A percentile compares a stretch with the other conserved stretches of the same genome.
phyloP scores from a whole-genome alignment of 345 rosid species.

The Isatis tinctoria region DNA sequence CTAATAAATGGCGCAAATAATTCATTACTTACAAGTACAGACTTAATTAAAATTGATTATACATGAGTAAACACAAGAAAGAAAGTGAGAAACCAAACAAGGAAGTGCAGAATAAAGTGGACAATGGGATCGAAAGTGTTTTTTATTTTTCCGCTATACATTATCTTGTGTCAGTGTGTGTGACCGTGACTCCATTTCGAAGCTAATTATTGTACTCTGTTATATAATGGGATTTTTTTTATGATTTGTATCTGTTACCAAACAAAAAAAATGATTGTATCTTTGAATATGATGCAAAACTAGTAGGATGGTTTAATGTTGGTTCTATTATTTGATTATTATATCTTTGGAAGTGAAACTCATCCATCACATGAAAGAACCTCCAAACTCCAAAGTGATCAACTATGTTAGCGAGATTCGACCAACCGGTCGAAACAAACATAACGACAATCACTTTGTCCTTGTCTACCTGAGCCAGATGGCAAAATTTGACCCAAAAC shows the following conservation, averaged over 20 bases:
- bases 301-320: not conserved
- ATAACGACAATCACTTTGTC: not conserved
- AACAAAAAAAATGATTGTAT: not conserved
- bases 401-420: not conserved
- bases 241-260: too few species aligned
- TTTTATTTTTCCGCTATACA: not conserved
- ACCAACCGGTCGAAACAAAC: not conserved
- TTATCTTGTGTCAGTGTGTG: not conserved
- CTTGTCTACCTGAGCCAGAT: not conserved
- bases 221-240: not conserved
- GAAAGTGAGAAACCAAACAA: too few species aligned
- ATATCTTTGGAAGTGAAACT: not conserved
- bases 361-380: too few species aligned
- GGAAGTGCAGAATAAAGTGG: not conserved
- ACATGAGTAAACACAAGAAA: too few species aligned
- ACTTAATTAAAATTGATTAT: too few species aligned
- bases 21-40: not conserved
- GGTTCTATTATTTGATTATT: not conserved
- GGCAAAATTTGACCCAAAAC: not conserved
- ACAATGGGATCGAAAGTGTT: not conserved
- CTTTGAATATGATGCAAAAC: not conserved
- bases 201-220: not conserved
- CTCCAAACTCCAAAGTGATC: too few species aligned
- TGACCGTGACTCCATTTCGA: not conserved
- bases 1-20: not conserved